Evolutionary conservation across 352 stramenopile genomes (phyloP).

Genomic region (Pythium angustatum): DNA sequence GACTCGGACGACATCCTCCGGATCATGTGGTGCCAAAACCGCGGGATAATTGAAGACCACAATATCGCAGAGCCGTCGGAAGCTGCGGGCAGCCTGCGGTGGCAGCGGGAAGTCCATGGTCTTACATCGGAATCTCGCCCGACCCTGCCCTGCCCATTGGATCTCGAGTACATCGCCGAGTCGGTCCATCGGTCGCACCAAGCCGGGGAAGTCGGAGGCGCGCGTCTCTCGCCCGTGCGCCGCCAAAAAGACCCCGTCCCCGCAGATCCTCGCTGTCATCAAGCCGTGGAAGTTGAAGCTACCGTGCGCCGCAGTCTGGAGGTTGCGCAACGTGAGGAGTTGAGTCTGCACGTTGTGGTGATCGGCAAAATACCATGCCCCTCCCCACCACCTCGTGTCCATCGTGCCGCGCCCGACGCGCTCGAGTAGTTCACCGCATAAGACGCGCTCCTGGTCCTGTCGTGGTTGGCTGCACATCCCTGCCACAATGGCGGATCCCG

Average conservation of each 20-base stretch:
- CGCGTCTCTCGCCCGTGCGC: background rate
- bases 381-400: background rate
- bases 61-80: background rate
- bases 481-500: background rate
- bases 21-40: background rate
- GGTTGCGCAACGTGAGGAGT: background rate
- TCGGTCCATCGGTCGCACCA: too few relatives aligned
- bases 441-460: background rate
- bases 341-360: background rate
- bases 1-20: background rate
- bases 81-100: background rate
- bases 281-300: conserved; percentile 8
- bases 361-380: background rate
- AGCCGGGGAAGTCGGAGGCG: background rate
- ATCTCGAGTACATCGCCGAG: too few relatives aligned
- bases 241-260: background rate
- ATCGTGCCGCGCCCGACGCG: background rate
- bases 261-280: background rate
- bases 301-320: background rate
- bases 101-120: background rate
- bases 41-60: conserved; percentile 11
- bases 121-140: background rate
- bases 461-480: background rate
- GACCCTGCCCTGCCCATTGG: background rate
- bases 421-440: background rate